Base-by-base conservation (phyloP, 2,329 filamentous ascomycete genomes). In the Colletotrichum falcatum region DNA sequence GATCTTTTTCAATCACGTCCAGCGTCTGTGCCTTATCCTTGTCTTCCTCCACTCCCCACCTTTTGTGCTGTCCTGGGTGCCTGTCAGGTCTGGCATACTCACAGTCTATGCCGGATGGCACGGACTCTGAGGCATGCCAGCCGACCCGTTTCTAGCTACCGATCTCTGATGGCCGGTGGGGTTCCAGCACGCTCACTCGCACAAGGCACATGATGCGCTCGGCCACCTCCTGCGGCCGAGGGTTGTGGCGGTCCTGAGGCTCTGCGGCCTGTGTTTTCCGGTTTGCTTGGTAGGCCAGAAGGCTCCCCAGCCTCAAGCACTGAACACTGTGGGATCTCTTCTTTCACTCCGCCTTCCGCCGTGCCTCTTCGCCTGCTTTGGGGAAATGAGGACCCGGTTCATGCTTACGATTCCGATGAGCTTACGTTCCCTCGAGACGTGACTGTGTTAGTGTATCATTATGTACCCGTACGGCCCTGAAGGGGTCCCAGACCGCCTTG, bases 141-240 rank as follows among this genome's bases (percentile, higher is more conserved):
- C 67, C 42, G 49, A 44, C 20, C 11, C 37, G 56, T 66, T 58
- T 53, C 51, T 66, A 46, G 58, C 66, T 58, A 63, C 56, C 55
- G 66, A 66, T 55, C 44, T 23, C n/a, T 16, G 20, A 23, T 37
- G n/a, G 30, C 28, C 5, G 39, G 8, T n/a, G 16, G 30, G 23
- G n/a, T 46, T 49, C 46, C 23, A 42, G 33, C 60, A 53, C 60
- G 6, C n/a, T 28, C 35, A 20, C 54, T 33, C 55, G 20, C 23
- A 11, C 54, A 37, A 3, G 18, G 42, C 18, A 26, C 58, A 48
- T 35, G 30, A 61, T n/a, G 33, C 23, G 11, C n/a, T 61, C 20
- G 30, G 44, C 44, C 30, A 44, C 37, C 37, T 54, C 48, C 49
- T 37, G 35, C 35, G 35, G 35, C 35, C 35, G 35, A 37, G 35